phyloP scores from a whole-genome alignment of 768 basidiomycete species.

The Ramaria rubella region DNA sequence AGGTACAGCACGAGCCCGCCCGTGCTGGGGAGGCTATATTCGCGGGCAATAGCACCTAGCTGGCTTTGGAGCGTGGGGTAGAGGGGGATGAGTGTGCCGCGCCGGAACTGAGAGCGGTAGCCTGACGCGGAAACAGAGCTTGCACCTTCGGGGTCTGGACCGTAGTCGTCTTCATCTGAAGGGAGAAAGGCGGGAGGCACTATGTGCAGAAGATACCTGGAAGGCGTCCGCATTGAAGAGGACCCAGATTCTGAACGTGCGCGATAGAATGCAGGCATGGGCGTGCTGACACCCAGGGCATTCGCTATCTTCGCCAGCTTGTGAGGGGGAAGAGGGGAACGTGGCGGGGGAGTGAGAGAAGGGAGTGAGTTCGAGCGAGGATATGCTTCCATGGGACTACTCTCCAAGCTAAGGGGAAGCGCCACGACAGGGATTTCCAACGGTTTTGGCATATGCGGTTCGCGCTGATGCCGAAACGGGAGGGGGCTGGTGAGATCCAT shows the following conservation, averaged over 20 bases:
- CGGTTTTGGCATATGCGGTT: conserved; percentile 4
- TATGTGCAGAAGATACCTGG: conserved; percentile 71
- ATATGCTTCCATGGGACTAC: neutral
- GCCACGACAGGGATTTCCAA: conserved; percentile 7
- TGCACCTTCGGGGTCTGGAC: conserved; percentile 28
- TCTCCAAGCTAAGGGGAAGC: neutral
- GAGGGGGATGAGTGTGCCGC: conserved; percentile 83
- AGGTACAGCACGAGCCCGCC: conserved; percentile 80
- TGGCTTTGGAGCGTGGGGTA: conserved; percentile 80
- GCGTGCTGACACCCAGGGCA: conserved; percentile 74
- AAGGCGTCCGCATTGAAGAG: conserved; percentile 28
- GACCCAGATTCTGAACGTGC: conserved; percentile 47
- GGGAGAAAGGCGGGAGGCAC: conserved; percentile 71
- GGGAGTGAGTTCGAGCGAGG: neutral
- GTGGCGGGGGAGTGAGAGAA: conserved; percentile 38
- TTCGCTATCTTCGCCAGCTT: conserved; percentile 79
- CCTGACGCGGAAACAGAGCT: conserved; percentile 56
- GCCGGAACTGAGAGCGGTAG: conserved; percentile 72
- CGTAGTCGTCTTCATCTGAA: conserved; percentile 36
- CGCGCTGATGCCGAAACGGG: conserved; percentile 10
- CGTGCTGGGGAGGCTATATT: conserved; percentile 87
- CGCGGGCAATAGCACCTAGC: conserved; percentile 80
- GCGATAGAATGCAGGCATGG: conserved; percentile 47
- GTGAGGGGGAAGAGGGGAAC: conserved; percentile 65
- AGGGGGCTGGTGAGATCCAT: conserved; percentile 10